A percentile compares a stretch with the other conserved stretches of the same genome.
These are phyloP conservation scores for Alternaria alternata DNA, from an alignment of 2,329 filamentous ascomycete species.

Conservation along the genomic window DNA sequence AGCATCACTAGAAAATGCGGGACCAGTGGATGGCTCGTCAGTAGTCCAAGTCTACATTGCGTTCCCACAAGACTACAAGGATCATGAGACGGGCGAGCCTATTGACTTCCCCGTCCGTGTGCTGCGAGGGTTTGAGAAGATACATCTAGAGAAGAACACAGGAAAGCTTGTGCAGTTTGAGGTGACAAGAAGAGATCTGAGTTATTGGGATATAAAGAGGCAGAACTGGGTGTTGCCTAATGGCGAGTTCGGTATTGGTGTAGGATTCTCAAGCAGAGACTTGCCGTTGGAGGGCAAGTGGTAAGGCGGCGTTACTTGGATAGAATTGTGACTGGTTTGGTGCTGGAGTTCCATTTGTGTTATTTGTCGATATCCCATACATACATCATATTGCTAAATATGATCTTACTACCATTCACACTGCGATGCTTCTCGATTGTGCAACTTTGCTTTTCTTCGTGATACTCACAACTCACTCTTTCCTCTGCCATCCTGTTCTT, in stretches of 20 bases:
- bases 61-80: conserved; percentile 55
- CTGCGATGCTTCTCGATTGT: not conserved
- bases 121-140: conserved; percentile 56
- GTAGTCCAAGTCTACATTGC: conserved; percentile 67
- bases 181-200: conserved; percentile 52
- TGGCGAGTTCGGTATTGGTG: conserved; percentile 39
- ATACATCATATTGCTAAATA: not conserved
- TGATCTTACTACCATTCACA: not conserved
- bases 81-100: conserved; percentile 53
- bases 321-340: conserved; percentile 1
- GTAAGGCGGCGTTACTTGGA: conserved; percentile 19
- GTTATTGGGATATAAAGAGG: conserved; percentile 51
- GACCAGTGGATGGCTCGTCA: conserved; percentile 60
- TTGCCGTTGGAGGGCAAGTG: conserved; percentile 42
- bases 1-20: conserved; percentile 68
- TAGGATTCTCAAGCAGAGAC: conserved; percentile 48
- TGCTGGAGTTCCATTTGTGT: not conserved
- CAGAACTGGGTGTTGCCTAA: conserved; percentile 54
- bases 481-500: conserved; percentile 11
- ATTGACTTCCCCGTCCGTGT: conserved; percentile 64
- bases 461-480: conserved; percentile 37
- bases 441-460: not conserved
- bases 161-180: conserved; percentile 46
- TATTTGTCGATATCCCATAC: not conserved
- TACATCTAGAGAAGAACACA: conserved; percentile 40